A percentile compares a stretch with the other conserved stretches of the same genome.
These are phyloP conservation scores for Trichoderma sp. DNA, from an alignment of 2,329 filamentous ascomycete species.

Conservation along the genomic window DNA sequence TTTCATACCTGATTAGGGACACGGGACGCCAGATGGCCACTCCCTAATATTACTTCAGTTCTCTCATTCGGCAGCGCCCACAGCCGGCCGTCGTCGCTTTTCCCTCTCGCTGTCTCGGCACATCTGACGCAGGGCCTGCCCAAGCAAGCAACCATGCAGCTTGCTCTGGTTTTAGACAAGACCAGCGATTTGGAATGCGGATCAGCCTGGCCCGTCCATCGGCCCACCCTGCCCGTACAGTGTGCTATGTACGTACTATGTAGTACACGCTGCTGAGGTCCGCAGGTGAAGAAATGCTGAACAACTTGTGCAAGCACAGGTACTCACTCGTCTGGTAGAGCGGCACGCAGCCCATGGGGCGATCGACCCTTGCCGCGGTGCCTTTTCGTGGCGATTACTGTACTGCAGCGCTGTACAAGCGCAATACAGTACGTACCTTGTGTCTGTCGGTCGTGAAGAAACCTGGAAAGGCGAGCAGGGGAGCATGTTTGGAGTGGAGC, in stretches of 20 bases:
- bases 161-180: not conserved
- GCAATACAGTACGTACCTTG: not conserved
- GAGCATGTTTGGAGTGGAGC: not conserved
- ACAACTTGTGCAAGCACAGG: not conserved
- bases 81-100: not conserved
- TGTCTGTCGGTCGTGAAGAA: not conserved
- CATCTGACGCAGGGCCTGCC: constrained; percentile 3
- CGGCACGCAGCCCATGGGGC: not conserved
- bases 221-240: constrained; percentile 14
- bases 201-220: not conserved
- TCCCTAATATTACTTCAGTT: not conserved
- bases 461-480: not conserved
- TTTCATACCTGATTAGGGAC: not conserved
- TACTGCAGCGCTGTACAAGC: not conserved
- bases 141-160: not conserved
- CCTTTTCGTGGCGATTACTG: constrained; percentile 1
- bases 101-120: not conserved
- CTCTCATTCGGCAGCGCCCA: not conserved
- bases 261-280: too few species aligned
- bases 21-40: not conserved
- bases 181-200: constrained; percentile 10
- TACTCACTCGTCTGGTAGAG: not conserved
- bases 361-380: not conserved
- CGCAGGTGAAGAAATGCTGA: not conserved
- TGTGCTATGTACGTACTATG: too few species aligned